A percentile compares a stretch with the other conserved stretches of the same genome.
Evolutionary conservation across 257 asterid species (phyloP).

Genomic region (Linderniella brevidens): DNA sequence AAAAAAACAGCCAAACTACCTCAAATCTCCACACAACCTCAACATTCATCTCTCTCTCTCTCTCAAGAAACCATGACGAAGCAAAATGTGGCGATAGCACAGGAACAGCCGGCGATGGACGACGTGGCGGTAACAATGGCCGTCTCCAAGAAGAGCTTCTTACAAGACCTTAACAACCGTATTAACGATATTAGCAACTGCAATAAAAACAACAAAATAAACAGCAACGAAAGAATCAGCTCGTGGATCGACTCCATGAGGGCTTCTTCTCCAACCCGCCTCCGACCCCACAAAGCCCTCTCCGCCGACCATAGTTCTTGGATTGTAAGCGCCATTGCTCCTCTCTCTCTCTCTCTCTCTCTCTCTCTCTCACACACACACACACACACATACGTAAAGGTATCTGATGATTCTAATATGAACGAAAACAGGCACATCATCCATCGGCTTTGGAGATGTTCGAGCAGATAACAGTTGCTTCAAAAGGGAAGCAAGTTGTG

Average conservation of each 20-base stretch:
- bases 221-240: slow-evolving; percentile 27
- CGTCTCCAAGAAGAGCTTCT: slow-evolving; percentile 19
- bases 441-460: slow-evolving; percentile 84
- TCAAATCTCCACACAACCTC: background rate
- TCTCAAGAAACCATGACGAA: slow-evolving; percentile 17
- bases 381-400: background rate
- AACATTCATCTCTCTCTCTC: slow-evolving; percentile 8
- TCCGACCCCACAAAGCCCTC: slow-evolving; percentile 21
- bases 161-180: slow-evolving; percentile 27
- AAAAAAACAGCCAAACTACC: too few relatives aligned
- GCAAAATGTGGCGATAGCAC: slow-evolving; percentile 35
- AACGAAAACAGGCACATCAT: slow-evolving; percentile 40
- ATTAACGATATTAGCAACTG: background rate
- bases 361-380: background rate
- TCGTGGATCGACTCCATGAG: slow-evolving; percentile 79
- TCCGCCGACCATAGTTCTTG: slow-evolving; percentile 38
- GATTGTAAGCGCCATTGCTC: slow-evolving; percentile 25
- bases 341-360: background rate
- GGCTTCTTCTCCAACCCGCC: slow-evolving; percentile 79
- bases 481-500: slow-evolving; percentile 81
- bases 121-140: slow-evolving; percentile 27
- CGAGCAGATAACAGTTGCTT: slow-evolving; percentile 57
- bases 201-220: slow-evolving; percentile 12
- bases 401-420: slow-evolving; percentile 5
- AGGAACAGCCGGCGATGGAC: slow-evolving; percentile 15